A percentile compares a stretch with the other conserved stretches of the same genome.
Evolutionary conservation across 2,329 filamentous ascomycete genomes (phyloP).

Genomic region (Xylaria digitata): DNA sequence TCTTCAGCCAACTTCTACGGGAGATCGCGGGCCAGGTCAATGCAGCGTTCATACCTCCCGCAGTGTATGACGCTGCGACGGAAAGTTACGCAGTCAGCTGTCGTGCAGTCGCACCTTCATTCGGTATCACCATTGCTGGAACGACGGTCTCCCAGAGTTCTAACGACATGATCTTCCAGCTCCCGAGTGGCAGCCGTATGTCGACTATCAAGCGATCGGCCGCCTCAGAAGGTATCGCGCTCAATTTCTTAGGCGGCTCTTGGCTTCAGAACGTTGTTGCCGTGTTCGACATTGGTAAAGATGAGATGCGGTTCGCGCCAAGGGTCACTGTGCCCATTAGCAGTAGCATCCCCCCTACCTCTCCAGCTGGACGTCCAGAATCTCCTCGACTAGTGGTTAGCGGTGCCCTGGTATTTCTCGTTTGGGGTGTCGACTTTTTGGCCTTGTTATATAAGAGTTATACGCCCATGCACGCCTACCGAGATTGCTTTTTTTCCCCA

Average conservation of each 20-base stretch:
- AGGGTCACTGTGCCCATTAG: conserved; percentile 2
- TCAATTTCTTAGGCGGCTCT: conserved; percentile 10
- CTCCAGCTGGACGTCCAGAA: background rate
- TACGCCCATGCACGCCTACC: background rate
- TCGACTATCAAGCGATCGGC: conserved; percentile 13
- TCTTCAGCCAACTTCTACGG: conserved; percentile 17
- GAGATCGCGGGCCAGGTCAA: conserved; percentile 12
- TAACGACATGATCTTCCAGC: conserved; percentile 19
- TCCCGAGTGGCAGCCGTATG: conserved; percentile 16
- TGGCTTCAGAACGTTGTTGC: conserved; percentile 16
- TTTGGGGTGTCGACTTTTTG: background rate
- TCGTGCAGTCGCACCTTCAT: conserved; percentile 13
- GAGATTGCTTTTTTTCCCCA: background rate
- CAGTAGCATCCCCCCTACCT: background rate
- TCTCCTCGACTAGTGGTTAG: background rate
- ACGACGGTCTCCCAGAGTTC: conserved; percentile 11
- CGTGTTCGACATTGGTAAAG: conserved; percentile 17
- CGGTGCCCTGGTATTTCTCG: background rate
- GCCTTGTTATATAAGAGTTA: background rate
- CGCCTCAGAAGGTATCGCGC: background rate
- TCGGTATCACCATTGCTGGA: conserved; percentile 10
- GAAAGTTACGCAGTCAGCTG: conserved; percentile 9
- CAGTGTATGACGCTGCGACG: conserved; percentile 1
- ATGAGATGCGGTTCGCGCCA: conserved; percentile 25
- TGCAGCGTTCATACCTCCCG: conserved; percentile 10